Percentiles rank a stretch among this genome's conserved stretches.
These are phyloP conservation scores for Geranomyces variabilis DNA, from an alignment of 192 early-diverging fungal species.

Conservation along the genomic window DNA sequence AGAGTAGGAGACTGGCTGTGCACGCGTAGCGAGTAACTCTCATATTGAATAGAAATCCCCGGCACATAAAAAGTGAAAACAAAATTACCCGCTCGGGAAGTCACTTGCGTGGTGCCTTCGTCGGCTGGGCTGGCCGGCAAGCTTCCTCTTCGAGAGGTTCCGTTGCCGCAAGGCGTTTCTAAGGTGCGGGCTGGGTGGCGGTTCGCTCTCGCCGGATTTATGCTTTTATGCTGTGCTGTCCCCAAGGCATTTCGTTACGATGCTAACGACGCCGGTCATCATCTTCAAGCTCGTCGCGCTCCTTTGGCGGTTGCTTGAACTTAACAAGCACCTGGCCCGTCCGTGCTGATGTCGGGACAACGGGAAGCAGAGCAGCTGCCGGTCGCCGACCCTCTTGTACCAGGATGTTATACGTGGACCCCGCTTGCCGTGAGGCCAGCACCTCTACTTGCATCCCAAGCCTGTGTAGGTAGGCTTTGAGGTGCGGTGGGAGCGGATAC, in stretches of 20 bases:
- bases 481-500: constrained; percentile 36
- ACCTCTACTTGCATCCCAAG: constrained; percentile 58
- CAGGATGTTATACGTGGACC: constrained; percentile 57
- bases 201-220: no score
- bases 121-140: no score
- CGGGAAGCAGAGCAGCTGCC: constrained; percentile 51
- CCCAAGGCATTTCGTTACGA: no score
- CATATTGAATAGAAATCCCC: no score
- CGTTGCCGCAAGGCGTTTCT: no score
- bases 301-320: constrained; percentile 18
- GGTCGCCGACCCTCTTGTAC: constrained; percentile 50
- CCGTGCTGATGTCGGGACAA: constrained; percentile 52
- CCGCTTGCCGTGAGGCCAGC: constrained; percentile 47
- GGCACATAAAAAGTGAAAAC: no score
- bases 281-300: not conserved
- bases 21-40: not conserved
- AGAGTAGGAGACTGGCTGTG: not conserved
- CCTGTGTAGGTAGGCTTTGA: constrained; percentile 45
- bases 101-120: no score
- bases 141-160: no score
- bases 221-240: no score
- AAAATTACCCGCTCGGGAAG: no score
- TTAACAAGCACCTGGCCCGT: constrained; percentile 50
- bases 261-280: no score
- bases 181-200: no score